These are phyloP conservation scores for Boechera retrofracta DNA, from an alignment of 345 rosid genomes.

Conservation along the genomic window DNA sequence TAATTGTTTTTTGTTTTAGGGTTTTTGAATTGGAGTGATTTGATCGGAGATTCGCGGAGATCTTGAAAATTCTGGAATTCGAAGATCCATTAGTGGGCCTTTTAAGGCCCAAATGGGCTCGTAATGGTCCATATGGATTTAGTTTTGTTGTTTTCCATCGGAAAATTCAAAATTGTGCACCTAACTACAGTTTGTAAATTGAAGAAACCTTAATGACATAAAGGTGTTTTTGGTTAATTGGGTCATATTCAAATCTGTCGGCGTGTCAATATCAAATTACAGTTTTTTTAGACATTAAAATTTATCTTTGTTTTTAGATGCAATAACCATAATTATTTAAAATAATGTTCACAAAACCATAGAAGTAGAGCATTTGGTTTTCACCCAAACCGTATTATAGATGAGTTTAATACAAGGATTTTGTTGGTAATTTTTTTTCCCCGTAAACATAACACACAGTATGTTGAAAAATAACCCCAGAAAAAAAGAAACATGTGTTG, in stretches of 20 bases:
- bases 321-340: no score
- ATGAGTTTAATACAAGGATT: no score
- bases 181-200: neutral
- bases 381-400: no score
- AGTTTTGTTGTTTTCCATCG: neutral
- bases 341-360: no score
- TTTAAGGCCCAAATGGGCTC: conserved; percentile 31
- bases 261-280: conserved; percentile 15
- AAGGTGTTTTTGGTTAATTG: neutral
- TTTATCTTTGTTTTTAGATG: no score
- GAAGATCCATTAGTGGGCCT: conserved; percentile 23
- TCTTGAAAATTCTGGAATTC: conserved; percentile 5
- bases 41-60: conserved; percentile 6
- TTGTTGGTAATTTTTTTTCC: no score
- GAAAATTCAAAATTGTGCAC: neutral
- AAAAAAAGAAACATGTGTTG: conserved; percentile 26
- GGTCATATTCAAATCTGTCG: conserved; percentile 34
- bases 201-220: neutral
- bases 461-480: neutral
- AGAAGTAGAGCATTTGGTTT: no score
- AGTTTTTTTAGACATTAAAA: neutral
- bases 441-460: no score
- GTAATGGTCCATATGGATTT: neutral
- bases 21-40: conserved; percentile 21
- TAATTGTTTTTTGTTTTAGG: neutral